Conservation (phyloP, 2,329 filamentous ascomycete species). For the Calycina herbarum region DNA sequence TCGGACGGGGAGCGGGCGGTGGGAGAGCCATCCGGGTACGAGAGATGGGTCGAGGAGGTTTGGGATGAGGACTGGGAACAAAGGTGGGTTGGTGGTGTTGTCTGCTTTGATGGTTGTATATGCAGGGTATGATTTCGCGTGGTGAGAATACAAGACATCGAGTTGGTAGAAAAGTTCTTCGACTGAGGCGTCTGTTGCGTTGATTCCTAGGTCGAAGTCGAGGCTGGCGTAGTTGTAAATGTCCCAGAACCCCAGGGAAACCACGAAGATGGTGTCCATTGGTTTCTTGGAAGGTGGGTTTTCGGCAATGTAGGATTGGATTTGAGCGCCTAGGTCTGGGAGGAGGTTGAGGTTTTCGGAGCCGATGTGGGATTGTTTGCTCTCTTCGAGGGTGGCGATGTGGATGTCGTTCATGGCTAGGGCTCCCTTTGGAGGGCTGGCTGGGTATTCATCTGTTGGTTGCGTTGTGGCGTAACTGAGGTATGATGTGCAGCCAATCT, state of each 20-base stretch:
- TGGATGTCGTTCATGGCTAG: conserved; percentile 30
- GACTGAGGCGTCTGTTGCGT: conserved; percentile 24
- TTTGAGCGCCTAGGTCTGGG: conserved; percentile 34
- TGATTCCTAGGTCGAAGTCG: conserved; percentile 21
- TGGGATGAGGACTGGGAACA: conserved; percentile 54
- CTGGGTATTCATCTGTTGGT: conserved; percentile 24
- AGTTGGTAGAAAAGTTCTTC: conserved; percentile 33
- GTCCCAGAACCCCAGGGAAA: conserved; percentile 39
- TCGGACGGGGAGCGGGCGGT: conserved; percentile 44
- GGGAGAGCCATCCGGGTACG: conserved; percentile 51
- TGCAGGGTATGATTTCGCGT: conserved; percentile 15
- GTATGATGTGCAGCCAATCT: conserved; percentile 36
- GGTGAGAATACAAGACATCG: conserved; percentile 31
- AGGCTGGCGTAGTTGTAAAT: conserved; percentile 34
- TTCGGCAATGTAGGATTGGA: conserved; percentile 31
- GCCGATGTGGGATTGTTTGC: neutral
- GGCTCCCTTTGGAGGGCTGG: conserved; percentile 28
- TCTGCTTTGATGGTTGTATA: neutral
- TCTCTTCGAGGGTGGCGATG: conserved; percentile 10
- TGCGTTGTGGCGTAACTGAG: conserved; percentile 34
- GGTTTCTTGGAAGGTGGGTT: conserved; percentile 19
- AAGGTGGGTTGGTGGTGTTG: conserved; percentile 14
- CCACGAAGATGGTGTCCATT: conserved; percentile 31
- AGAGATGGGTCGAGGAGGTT: conserved; percentile 54
- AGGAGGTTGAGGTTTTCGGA: conserved; percentile 17